Conservation (phyloP, 352 stramenopile species). For the Phytophthora constricta region DNA sequence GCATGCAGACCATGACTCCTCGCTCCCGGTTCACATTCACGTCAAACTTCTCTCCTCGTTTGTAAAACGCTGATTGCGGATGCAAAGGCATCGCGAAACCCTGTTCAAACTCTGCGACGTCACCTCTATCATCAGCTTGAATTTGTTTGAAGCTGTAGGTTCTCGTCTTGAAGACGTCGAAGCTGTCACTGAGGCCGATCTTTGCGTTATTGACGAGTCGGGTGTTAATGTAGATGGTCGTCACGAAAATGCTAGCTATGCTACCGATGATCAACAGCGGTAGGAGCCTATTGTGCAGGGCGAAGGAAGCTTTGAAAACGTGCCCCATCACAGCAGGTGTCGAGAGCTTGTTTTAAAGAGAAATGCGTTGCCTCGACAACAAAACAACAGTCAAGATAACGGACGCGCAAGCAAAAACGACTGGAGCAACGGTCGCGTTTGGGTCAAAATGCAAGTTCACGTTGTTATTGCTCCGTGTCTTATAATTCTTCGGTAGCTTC, state of each 20-base stretch:
- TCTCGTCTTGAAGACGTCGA: constrained; percentile 17
- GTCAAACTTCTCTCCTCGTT: constrained; percentile 27
- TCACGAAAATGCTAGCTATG: constrained; percentile 22
- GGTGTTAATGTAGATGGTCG: constrained; percentile 30
- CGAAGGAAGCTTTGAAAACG: too few relatives aligned
- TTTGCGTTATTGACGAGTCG: constrained; percentile 15
- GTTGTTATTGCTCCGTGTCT: background rate
- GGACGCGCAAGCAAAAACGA: too few relatives aligned
- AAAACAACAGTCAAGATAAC: background rate
- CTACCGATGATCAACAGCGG: constrained; percentile 20
- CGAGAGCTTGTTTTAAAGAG: too few relatives aligned
- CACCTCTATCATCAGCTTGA: background rate
- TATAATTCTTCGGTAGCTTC: background rate
- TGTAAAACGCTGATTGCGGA: constrained; percentile 20
- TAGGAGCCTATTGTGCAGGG: too few relatives aligned
- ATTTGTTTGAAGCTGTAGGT: constrained; percentile 19
- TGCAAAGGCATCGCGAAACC: constrained; percentile 5
- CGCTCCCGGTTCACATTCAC: constrained; percentile 15
- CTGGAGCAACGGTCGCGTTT: too few relatives aligned
- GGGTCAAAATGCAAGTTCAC: background rate
- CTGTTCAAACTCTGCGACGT: constrained; percentile 24
- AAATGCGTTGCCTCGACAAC: too few relatives aligned
- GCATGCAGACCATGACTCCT: constrained; percentile 37
- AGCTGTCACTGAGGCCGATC: constrained; percentile 33
- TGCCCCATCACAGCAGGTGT: too few relatives aligned